Conservation (phyloP, 2,329 filamentous ascomycete species). For the Myriosclerotinia curreyana region DNA sequence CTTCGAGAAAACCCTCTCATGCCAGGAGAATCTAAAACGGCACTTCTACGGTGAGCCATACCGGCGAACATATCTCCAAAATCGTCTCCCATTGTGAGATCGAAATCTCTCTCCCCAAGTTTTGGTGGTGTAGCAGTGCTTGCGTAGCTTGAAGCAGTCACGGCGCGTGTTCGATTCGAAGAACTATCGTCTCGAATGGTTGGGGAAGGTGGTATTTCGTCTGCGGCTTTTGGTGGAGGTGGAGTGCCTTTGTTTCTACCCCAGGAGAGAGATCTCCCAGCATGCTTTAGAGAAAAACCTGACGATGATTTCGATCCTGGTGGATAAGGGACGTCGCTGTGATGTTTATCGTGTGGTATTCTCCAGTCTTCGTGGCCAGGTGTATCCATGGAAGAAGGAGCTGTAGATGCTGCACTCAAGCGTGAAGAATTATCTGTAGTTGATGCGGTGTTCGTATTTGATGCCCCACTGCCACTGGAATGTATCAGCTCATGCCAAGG, state of each 20-base stretch:
- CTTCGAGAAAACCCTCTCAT: conserved; percentile 32
- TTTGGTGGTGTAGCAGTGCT: conserved; percentile 39
- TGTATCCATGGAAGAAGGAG: conserved; percentile 38
- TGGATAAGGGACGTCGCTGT: conserved; percentile 36
- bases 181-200: conserved; percentile 30
- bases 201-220: conserved; percentile 26
- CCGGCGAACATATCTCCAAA: conserved; percentile 40
- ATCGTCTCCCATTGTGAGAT: conserved; percentile 38
- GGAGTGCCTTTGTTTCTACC: conserved; percentile 34
- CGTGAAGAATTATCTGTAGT: conserved; percentile 40
- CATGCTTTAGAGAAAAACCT: conserved; percentile 37
- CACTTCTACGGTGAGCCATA: conserved; percentile 37
- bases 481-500: conserved; percentile 25
- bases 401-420: conserved; percentile 39
- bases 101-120: conserved; percentile 35
- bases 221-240: conserved; percentile 29
- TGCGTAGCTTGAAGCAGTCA: conserved; percentile 39
- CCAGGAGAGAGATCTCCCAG: conserved; percentile 39
- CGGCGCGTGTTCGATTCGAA: conserved; percentile 33
- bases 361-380: conserved; percentile 35
- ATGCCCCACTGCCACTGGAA: conserved; percentile 40
- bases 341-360: conserved; percentile 36
- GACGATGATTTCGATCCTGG: conserved; percentile 36
- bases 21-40: conserved; percentile 31
- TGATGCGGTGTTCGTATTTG: conserved; percentile 40